Base-by-base conservation (phyloP, 345 rosid genomes). In the Rhodamnia rubescens region DNA sequence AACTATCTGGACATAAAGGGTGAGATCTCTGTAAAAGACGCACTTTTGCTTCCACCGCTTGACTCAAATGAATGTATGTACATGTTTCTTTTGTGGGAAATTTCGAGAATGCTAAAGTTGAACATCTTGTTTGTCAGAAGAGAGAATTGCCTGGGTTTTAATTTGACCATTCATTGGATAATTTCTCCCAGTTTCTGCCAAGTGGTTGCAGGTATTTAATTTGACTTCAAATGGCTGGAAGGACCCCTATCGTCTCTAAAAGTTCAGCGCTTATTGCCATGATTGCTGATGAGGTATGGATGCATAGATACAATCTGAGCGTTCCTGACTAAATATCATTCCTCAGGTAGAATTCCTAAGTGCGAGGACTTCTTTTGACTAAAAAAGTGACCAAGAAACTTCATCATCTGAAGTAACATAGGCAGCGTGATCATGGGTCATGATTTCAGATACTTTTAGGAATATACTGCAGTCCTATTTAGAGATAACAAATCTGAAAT, bases 221-320 rank as follows among this genome's bases (percentile, higher is more conserved):
- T 52, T 14, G 40, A 86, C 29, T 84, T 52, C 83, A 50, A 82
- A 87, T 87, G 88, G 88, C 88, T 8, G 88, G 88, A 84, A 84
- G 86, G 80, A 78, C 84, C 61, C 86, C 57, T 52, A 42, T 87
- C 14, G 86, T 84, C 2, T 7, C 86, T 5, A 87, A 84, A n/a
- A 84, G 84, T 84, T 84, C 88, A 20, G 88, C 88, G 0, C 86
- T 87, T 84, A 81, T 87, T 9, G 88, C 86, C 44, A 84, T 87
- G 88, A 87, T 87, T 82, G 88, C 88, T 57, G 88, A 87, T 7
- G 88, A 87, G 88, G 88, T 87, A 50, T 22, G 80, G 82, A 32
- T 53, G 47, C 18, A 42, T 53, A 22, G 58, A 55, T 55, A 24
- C 24, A 12, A 56, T 56, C 59, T 10, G 59, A 22, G 27, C 9